These are phyloP conservation scores for Monosporascus sp. DNA, from an alignment of 2,329 filamentous ascomycete genomes.

Conservation along the genomic window DNA sequence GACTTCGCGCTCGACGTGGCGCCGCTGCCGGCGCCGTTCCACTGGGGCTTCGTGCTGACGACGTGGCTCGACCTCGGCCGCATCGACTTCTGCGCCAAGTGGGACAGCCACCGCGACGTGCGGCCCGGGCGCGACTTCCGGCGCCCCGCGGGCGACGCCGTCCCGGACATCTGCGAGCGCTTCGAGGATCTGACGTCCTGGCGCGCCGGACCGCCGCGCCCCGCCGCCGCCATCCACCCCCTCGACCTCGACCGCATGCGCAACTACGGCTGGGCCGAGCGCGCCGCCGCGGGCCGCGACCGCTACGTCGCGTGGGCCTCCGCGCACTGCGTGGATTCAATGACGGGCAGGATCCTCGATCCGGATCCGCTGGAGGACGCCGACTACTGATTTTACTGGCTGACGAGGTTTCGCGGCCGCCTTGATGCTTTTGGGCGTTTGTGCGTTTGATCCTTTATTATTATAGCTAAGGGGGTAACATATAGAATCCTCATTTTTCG, in stretches of 20 bases:
- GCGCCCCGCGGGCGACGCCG: not conserved
- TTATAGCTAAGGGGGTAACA: too few species aligned
- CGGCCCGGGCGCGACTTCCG: conserved; percentile 6
- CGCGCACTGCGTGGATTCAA: conserved; percentile 12
- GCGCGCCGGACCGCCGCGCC: conserved; percentile 4
- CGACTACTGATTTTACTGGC: conserved; percentile 8
- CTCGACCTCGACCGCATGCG: conserved; percentile 13
- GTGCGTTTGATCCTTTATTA: too few species aligned
- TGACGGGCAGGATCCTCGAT: conserved; percentile 14
- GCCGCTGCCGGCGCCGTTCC: conserved; percentile 14
- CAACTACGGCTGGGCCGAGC: conserved; percentile 13
- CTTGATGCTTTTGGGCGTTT: too few species aligned
- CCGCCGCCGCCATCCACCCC: conserved; percentile 3
- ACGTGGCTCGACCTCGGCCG: conserved; percentile 18
- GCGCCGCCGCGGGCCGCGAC: conserved; percentile 8
- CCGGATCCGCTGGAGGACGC: conserved; percentile 17
- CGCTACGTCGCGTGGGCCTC: conserved; percentile 11
- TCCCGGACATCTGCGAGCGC: conserved; percentile 11
- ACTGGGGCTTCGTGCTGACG: conserved; percentile 19
- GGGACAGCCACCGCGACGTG: conserved; percentile 16
- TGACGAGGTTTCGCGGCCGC: too few species aligned
- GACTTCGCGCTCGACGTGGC: conserved; percentile 17
- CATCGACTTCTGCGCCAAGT: conserved; percentile 16
- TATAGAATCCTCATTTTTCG: too few species aligned
- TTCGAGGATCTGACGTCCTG: conserved; percentile 13